Evolutionary conservation across 164 flowering plant genomes (phyloP).

Genomic region (Protea cynaroides): DNA sequence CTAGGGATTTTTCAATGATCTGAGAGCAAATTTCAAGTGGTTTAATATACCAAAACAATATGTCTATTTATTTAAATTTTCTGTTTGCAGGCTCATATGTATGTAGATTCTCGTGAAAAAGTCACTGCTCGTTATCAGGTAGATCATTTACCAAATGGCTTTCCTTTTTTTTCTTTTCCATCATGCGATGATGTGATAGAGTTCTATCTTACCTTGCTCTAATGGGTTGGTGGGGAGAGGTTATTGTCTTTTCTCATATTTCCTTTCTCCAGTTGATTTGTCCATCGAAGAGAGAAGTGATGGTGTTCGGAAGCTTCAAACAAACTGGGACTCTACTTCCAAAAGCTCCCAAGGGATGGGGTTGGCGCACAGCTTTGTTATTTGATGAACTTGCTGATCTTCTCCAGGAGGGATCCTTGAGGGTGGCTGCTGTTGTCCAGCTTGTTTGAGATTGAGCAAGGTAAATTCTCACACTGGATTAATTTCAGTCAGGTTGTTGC

Average conservation of each 20-base stretch:
- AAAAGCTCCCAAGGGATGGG: constrained; percentile 99
- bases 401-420: constrained; percentile 78
- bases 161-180: too few species aligned
- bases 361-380: constrained; percentile 90
- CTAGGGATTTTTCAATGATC: too few species aligned
- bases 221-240: not conserved
- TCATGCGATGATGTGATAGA: too few species aligned
- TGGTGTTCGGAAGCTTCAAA: constrained; percentile 89
- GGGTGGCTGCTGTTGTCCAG: constrained; percentile 88
- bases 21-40: not conserved
- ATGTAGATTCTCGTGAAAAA: constrained; percentile 86
- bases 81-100: constrained; percentile 64
- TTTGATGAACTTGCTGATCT: constrained; percentile 88
- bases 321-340: constrained; percentile 91
- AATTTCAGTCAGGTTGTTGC: not conserved
- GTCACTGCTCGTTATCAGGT: constrained; percentile 99
- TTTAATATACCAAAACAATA: too few species aligned
- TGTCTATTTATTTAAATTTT: not conserved
- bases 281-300: constrained; percentile 93
- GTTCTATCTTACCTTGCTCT: not conserved
- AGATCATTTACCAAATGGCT: not conserved
- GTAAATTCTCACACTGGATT: constrained; percentile 1
- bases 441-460: constrained; percentile 44
- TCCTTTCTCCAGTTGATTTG: constrained; percentile 58
- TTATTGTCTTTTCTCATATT: not conserved